A percentile compares a stretch with the other conserved stretches of the same genome.
phyloP scores from a whole-genome alignment of 495 filamentous ascomycete species.

The Penicillium ucsense region DNA sequence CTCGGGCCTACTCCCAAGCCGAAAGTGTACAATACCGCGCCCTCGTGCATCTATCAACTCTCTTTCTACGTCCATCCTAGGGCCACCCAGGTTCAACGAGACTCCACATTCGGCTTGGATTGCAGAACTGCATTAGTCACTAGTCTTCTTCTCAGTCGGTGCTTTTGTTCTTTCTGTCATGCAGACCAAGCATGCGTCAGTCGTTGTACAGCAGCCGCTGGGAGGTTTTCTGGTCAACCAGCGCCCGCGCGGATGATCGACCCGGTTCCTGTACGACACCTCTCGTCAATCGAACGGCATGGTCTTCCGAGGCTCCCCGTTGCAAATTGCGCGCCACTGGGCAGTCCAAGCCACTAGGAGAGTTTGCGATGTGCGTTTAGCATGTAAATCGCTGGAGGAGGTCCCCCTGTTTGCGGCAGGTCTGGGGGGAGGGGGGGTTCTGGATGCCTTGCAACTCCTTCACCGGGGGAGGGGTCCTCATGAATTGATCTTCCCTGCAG shows the following conservation, averaged over 20 bases:
- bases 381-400: constrained; percentile 1
- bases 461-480: constrained; percentile 1
- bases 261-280: constrained; percentile 25
- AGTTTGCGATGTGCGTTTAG: background rate
- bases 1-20: constrained; percentile 9
- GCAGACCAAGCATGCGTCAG: background rate
- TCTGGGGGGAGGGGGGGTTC: background rate
- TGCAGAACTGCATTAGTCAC: background rate
- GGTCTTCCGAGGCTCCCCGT: constrained; percentile 30
- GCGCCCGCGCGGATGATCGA: constrained; percentile 20
- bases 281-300: constrained; percentile 27
- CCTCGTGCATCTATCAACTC: too few relatives aligned
- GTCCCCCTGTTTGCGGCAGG: constrained; percentile 14
- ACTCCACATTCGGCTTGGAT: too few relatives aligned
- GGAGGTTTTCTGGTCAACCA: constrained; percentile 11
- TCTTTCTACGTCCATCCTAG: too few relatives aligned
- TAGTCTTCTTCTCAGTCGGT: background rate
- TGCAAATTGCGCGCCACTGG: constrained; percentile 7
- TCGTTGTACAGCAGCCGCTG: constrained; percentile 2
- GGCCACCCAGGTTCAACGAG: too few relatives aligned
- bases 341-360: background rate
- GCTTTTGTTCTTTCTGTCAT: background rate
- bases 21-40: too few relatives aligned
- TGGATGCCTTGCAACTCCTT: constrained; percentile 2
- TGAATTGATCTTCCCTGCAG: constrained; percentile 4